Base-by-base conservation (phyloP, 306 rosid genomes). In the Glycine soja region DNA sequence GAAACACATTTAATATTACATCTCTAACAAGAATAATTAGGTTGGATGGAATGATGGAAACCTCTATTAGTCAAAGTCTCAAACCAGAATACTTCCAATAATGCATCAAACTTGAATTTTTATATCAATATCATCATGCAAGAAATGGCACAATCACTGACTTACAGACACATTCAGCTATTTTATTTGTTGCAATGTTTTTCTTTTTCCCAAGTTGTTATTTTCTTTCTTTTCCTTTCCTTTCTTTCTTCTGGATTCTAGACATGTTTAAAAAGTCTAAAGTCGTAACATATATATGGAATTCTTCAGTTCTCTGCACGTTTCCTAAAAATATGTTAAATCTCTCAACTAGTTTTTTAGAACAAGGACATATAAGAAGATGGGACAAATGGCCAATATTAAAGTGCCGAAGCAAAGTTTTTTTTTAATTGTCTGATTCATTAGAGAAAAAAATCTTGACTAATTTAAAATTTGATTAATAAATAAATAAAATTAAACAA, bases 241-340 rank as follows among this genome's bases (percentile, higher is more conserved):
- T 40, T 40, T 40, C 43, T 5, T n/a, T 4, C 18, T 51, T 9
- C 46, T 16, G 15, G 45, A 72, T 51, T 72, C 34, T 19, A 5
- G 2, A 36, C 2, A 5, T 63, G 18, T 36, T 12, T 11, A 63
- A 63, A 34, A 51, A n/a, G 15, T 51, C 48, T 52, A 72, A 30
- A 38, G 7, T 30, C 30, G 30, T 30, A 71, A 71, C 38, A 51
- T 32, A 19, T 12, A 3, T 24, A 24, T 15, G 11, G 51, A 73
- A 54, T 38, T 73, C 51, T 38, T 73, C 54, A 73, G 1, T 54
- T 73, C 62, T 18, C 32, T 7, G 38, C 47, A 71, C 47, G 76
- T 51, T 65, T 65, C 51, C 5, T 30, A 47, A 50, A 70, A 24
- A n/a, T 11, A n/a, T 62, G 16, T 12, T 3, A 4, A 30, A 3